Evolutionary conservation across 768 basidiomycete genomes (phyloP).

Genomic region (Phylloporus rhodoxanthus): DNA sequence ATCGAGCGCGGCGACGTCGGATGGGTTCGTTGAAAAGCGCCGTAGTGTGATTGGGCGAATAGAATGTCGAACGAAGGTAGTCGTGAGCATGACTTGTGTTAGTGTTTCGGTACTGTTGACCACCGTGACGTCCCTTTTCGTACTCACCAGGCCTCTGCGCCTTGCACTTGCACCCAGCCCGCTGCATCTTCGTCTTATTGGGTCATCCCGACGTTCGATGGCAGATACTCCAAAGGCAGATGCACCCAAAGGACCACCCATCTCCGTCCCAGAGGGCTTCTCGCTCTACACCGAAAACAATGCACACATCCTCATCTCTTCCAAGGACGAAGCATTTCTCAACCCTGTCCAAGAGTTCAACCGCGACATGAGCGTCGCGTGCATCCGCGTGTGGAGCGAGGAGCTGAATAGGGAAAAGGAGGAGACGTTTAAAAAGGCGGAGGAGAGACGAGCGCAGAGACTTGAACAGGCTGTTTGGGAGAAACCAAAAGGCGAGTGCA

Average conservation of each 20-base stretch:
- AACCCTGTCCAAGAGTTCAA: slow-evolving; percentile 99
- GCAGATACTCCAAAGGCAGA: neutral
- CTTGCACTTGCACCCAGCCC: slow-evolving; percentile 7
- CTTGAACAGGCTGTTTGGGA: slow-evolving; percentile 34
- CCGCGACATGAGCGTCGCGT: slow-evolving; percentile 86
- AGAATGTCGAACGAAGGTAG: neutral
- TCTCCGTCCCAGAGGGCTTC: slow-evolving; percentile 64
- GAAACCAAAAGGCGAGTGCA: slow-evolving; percentile 40
- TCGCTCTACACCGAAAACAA: slow-evolving; percentile 77
- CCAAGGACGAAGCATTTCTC: slow-evolving; percentile 78
- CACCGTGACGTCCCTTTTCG: neutral
- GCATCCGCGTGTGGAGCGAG: slow-evolving; percentile 87
- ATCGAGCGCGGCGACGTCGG: slow-evolving; percentile 34
- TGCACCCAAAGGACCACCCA: slow-evolving; percentile 11
- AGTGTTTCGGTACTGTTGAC: no score
- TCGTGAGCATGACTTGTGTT: neutral
- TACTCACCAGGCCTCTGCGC: slow-evolving; percentile 28
- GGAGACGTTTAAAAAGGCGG: slow-evolving; percentile 49
- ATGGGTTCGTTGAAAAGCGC: slow-evolving; percentile 10
- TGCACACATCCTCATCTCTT: slow-evolving; percentile 68
- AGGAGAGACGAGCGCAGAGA: slow-evolving; percentile 43
- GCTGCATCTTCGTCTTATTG: neutral
- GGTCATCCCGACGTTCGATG: slow-evolving; percentile 1
- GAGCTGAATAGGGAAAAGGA: slow-evolving; percentile 57
- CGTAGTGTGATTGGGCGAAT: neutral